phyloP scores from a whole-genome alignment of 2,329 filamentous ascomycete genomes.

The Fusarium devonianum region DNA sequence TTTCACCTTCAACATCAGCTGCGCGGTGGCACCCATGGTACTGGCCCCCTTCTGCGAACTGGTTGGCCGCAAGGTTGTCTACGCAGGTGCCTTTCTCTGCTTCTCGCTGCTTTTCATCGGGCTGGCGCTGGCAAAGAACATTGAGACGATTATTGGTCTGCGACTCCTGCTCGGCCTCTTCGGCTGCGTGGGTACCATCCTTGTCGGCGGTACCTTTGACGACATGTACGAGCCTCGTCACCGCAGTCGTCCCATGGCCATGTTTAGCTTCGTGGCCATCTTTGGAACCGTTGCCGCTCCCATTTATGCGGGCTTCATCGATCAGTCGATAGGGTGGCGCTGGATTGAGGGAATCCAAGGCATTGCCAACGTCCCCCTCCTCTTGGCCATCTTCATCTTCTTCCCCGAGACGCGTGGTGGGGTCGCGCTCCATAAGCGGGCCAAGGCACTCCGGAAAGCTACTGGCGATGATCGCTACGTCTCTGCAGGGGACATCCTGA shows the following conservation, averaged over 20 bases:
- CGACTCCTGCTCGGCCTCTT: slow-evolving; percentile 33
- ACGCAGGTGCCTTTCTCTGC: slow-evolving; percentile 28
- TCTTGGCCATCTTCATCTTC: slow-evolving; percentile 30
- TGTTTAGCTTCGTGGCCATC: slow-evolving; percentile 37
- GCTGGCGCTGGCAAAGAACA: slow-evolving; percentile 28
- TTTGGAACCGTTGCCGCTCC: slow-evolving; percentile 35
- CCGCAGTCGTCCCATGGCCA: slow-evolving; percentile 35
- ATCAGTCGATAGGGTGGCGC: slow-evolving; percentile 33
- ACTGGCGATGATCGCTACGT: slow-evolving; percentile 33
- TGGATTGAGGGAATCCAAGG: slow-evolving; percentile 37
- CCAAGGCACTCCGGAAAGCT: slow-evolving; percentile 33
- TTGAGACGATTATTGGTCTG: slow-evolving; percentile 33
- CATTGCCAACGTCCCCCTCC: slow-evolving; percentile 30
- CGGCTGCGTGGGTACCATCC: slow-evolving; percentile 36
- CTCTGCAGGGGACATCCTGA: slow-evolving; percentile 33
- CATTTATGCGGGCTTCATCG: slow-evolving; percentile 34
- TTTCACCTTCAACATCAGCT: slow-evolving; percentile 36
- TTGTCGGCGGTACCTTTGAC: slow-evolving; percentile 35
- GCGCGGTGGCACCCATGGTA: slow-evolving; percentile 31
- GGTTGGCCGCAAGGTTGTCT: slow-evolving; percentile 33
- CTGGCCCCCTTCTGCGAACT: slow-evolving; percentile 33
- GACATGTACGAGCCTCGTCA: slow-evolving; percentile 38
- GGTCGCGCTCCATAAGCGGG: slow-evolving; percentile 32
- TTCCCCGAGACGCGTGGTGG: slow-evolving; percentile 35
- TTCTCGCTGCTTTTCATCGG: slow-evolving; percentile 35